Conservation (phyloP, 2,329 filamentous ascomycete species). For the Purpureocillium lavendulum region DNA sequence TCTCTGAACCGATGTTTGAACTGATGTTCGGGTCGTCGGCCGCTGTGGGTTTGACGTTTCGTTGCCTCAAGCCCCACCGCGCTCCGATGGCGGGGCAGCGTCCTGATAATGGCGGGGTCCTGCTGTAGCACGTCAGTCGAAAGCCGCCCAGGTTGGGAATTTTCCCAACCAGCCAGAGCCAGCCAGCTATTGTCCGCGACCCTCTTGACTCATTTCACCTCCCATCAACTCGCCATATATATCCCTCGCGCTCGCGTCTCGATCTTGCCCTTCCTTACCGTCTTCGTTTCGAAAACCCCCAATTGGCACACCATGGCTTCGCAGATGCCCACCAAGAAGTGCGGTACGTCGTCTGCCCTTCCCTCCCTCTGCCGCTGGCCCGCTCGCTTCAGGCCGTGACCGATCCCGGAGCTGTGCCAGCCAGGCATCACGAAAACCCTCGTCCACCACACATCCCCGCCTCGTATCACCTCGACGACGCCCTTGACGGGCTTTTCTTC, state of each 20-base stretch:
- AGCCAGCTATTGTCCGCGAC: too few relatives aligned
- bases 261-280: too few relatives aligned
- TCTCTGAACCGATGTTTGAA: too few relatives aligned
- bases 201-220: too few relatives aligned
- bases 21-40: neutral
- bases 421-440: constrained; percentile 33
- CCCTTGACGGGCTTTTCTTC: too few relatives aligned
- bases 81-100: constrained; percentile 23
- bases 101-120: constrained; percentile 15
- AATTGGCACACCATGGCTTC: constrained; percentile 18
- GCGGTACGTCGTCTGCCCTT: constrained; percentile 32
- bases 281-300: constrained; percentile 6
- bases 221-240: too few relatives aligned
- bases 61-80: constrained; percentile 2
- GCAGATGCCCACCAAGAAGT: constrained; percentile 49
- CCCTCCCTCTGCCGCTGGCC: constrained; percentile 1
- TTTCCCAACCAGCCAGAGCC: too few relatives aligned
- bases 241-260: too few relatives aligned
- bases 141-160: too few relatives aligned
- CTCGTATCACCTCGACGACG: too few relatives aligned
- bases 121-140: too few relatives aligned
- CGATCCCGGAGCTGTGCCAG: constrained; percentile 18
- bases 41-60: too few relatives aligned
- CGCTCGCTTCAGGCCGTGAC: constrained; percentile 7
- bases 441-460: neutral